Base-by-base conservation (phyloP, 2,329 filamentous ascomycete genomes). In the Plenodomus biglobosus region DNA sequence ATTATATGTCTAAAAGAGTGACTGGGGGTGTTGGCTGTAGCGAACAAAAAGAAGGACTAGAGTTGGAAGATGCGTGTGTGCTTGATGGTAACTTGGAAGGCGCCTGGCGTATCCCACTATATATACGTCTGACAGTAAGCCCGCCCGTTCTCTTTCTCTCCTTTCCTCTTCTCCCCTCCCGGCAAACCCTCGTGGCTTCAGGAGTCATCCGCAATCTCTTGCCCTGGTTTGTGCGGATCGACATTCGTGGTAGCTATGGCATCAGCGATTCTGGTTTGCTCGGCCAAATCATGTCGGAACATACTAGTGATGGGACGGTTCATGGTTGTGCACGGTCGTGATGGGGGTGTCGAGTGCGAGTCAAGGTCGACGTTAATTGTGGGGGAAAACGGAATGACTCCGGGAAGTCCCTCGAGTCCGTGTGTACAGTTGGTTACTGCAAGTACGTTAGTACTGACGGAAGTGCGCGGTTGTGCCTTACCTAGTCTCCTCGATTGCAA, bases 1-100 rank as follows among this genome's bases (percentile, higher is more conserved):
- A 20, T 24, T 19, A 8, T 44, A 34, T 6, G 13, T 32, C 18
- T 17, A 21, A 44, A 41, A 41, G 46, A 49, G 20, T 41, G 46
- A 49, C 38, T 49, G 21, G 15, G 39, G 18, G 16, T 40, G 7
- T 19, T 20, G 22, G 11, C 27, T 32, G 22, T 5, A n/a, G n/a
- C n/a, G n/a, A n/a, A n/a, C n/a, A 35, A 40, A 50, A 35, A 24
- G 39, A 43, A 36, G 19, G 38, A 32, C 38, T 46, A 22, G 43
- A 40, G 18, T 30, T 13, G 36, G 40, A 38, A 34, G 42, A 11
- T 32, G 27, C 27, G 35, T 18, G 35, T 19, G 11, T 35, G n/a
- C 35, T 48, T 32, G 27, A 32, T 32, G 40, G 16, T 34, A 30
- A 15, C 19, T 34, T 42, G 11, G 10, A 11, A 10, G 40, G 8